Conservation (phyloP, 2,329 filamentous ascomycete genomes). For the Aureobasidium sp. region DNA sequence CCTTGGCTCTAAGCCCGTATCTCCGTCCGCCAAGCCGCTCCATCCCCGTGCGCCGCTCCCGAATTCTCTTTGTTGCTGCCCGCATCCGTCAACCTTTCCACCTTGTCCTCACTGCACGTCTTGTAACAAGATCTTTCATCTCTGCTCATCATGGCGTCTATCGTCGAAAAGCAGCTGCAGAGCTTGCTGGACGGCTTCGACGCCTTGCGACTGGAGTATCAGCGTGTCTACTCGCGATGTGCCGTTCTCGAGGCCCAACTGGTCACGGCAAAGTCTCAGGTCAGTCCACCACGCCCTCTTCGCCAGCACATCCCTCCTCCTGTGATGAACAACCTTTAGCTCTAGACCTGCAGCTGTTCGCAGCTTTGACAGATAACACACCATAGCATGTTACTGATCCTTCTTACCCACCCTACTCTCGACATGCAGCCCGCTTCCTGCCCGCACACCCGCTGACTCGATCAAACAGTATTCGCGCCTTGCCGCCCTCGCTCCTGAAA, state of each 20-base stretch:
- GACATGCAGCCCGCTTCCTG: neutral
- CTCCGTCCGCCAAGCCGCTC: neutral
- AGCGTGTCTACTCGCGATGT: slow-evolving; percentile 38
- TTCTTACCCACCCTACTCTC: neutral
- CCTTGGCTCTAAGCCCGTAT: neutral
- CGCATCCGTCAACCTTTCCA: neutral
- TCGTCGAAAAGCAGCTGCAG: slow-evolving; percentile 28
- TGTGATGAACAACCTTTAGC: slow-evolving; percentile 43
- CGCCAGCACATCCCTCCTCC: neutral
- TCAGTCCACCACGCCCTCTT: slow-evolving; percentile 26
- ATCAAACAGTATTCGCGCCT: slow-evolving; percentile 13
- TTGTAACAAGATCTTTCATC: neutral
- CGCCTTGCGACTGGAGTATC: slow-evolving; percentile 41
- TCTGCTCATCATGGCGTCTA: slow-evolving; percentile 2
- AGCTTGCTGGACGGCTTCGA: slow-evolving; percentile 41
- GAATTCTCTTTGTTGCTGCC: slow-evolving; percentile 13
- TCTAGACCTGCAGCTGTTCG: slow-evolving; percentile 46
- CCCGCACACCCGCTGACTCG: slow-evolving; percentile 6
- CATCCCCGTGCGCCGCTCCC: neutral
- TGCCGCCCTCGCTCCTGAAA: neutral
- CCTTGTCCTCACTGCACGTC: neutral
- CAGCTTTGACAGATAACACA: slow-evolving; percentile 37
- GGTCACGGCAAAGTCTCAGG: slow-evolving; percentile 43
- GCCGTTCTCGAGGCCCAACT: slow-evolving; percentile 42
- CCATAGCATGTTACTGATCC: slow-evolving; percentile 38